Evolutionary conservation across 1,139 yeast genomes (phyloP).

Genomic region (Citeromyces siamensis): DNA sequence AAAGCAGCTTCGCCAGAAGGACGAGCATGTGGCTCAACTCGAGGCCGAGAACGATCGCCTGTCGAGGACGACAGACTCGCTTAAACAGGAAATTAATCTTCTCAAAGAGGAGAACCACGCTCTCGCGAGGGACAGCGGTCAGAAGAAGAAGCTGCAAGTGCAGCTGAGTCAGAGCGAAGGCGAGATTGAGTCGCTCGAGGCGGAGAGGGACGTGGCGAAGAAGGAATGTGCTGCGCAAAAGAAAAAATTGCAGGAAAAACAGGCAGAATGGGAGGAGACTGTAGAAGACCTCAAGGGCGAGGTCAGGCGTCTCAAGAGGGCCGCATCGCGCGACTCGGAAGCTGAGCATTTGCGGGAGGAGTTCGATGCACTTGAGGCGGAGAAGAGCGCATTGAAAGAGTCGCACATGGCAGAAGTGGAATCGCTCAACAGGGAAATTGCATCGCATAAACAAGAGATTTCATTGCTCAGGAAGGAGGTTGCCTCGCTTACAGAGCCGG

Average conservation of each 20-base stretch:
- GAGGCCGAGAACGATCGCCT: constrained; percentile 7
- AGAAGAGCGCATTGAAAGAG: neutral
- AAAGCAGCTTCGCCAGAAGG: constrained; percentile 4
- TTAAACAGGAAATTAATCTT: neutral
- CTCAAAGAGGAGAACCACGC: neutral
- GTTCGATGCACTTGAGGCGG: neutral
- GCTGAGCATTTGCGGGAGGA: neutral
- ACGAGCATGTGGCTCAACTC: constrained; percentile 6
- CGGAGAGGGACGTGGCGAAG: neutral
- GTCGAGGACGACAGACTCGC: constrained; percentile 3
- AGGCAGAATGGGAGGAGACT: constrained; percentile 5
- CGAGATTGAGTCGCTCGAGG: neutral
- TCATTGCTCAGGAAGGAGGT: too few relatives aligned
- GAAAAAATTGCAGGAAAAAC: constrained; percentile 2
- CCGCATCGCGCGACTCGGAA: neutral
- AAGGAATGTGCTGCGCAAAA: neutral
- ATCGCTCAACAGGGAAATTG: neutral
- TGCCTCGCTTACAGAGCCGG: too few relatives aligned
- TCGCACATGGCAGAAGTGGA: neutral
- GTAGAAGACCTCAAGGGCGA: neutral
- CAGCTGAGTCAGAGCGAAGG: neutral
- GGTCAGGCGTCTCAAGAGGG: neutral
- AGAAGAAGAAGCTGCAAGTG: neutral
- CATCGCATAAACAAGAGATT: too few relatives aligned
- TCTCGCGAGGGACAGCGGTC: too few relatives aligned